Base-by-base conservation (phyloP, 2,329 filamentous ascomycete genomes). In the Elsinoe perseae region DNA sequence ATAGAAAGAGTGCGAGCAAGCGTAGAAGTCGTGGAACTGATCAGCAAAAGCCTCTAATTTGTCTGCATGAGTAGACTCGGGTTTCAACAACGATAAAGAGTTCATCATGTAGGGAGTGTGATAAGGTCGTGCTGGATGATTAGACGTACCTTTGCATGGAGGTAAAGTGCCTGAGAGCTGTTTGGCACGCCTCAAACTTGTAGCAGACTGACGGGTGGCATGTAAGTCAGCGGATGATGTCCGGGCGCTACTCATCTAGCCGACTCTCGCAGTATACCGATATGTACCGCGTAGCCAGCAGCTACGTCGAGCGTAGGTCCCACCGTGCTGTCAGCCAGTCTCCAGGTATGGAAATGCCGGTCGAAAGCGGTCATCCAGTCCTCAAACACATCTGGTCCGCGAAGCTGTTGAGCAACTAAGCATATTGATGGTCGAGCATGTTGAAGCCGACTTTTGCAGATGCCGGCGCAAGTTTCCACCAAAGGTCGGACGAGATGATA, bases 391-490 rank as follows among this genome's bases (percentile, higher is more conserved):
- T 91, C 86, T 1, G 87, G 81, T 25, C 89, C 85, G 27, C 93
- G 82, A 50, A 96, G 80, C 70, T 97, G 92, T 74, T 97, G 92
- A 21, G 88, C 92, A 52, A 97, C 79, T 4, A 97, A 72, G 66
- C 87, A 91, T 0, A 95, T 62, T 4, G 87, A 86, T 2, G 86
- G 80, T 6, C 56, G 32, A 5, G 56, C 56, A 9, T 27, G 53
- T 8, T 40, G 8, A 40, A 55, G 23, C 32, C 84, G 76, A 14
- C 92, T 70, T 8, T 73, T 73, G 69, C 89, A 95, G 21, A 84
- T 78, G 60, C 95, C 87, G 4, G 77, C 81, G 68, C 88, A 95
- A 0, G 89, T 87, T 64, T 85, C 80, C n/a, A 93, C 87, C 50
- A 97, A 81, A 0, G 91, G 89, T 42, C 80, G 75, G 21, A 97